Evolutionary conservation across 768 basidiomycete species (phyloP), one percentile per base, ranked within the genome.

Genomic region (Lactarius deliciosus): DNA sequence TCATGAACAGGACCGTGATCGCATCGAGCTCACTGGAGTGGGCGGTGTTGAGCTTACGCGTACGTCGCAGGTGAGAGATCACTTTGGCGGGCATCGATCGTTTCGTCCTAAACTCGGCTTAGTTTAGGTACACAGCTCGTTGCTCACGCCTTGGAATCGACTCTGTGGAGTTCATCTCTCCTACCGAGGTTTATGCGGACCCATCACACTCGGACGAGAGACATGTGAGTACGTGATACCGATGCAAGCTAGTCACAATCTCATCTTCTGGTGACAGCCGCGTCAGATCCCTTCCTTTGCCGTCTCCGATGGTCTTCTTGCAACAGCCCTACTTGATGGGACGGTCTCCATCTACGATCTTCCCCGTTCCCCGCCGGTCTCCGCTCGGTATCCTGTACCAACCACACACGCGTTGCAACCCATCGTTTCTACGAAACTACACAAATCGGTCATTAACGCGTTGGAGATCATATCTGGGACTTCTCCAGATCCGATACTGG

Each of bases 1-100:
- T 9, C 69, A 71, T n/a, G 69, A 69, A 32, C 57, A 56, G 5
- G 68, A 64, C 28, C 70, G 70, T 57, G 68, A 71, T 59, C 64
- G 68, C 34, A 47, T 71, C 59, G 69, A 56, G 56, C 64, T 71
- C 50, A 40, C n/a, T 18, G 67, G 66, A 30, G n/a, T 11, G 7
- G 58, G 61, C 5, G 66, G 61, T 30, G 66, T 68, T 34, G 60
- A 62, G 13, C 68, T 69, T 57, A 54, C 40, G 57, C 65, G 60
- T 28, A 40, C 43, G 38, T 60, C 60, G 50, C 64, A 64, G 60
- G 68, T 71, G 50, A 63, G 70, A 38, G 3, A 28, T 13, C 61
- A 10, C 8, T n/a, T 41, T 2, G 8, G 13, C 5, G n/a, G 9
- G n/a, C 22, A 45, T 53, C 16, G 30, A 47, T 50, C 36, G 30